phyloP scores from a whole-genome alignment of 176 grass and related monocot species.

The Musa acuminata region DNA sequence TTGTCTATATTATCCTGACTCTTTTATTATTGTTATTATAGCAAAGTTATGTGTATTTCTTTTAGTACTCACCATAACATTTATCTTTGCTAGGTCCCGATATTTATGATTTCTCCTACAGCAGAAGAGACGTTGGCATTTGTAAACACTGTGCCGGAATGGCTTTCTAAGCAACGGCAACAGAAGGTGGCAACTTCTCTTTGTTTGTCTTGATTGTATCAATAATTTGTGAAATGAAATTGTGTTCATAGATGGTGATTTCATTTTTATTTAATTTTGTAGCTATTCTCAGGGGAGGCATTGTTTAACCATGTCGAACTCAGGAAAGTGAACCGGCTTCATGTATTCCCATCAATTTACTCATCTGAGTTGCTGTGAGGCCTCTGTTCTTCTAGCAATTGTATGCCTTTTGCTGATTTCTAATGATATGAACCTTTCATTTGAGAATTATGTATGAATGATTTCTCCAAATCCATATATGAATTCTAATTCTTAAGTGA shows the following conservation, averaged over 20 bases:
- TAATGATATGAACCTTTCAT: constrained; percentile 7
- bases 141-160: constrained; percentile 77
- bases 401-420: constrained; percentile 9
- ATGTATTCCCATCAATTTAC: constrained; percentile 49
- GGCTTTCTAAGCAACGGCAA: constrained; percentile 82
- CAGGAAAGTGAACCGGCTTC: constrained; percentile 55
- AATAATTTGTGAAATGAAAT: neutral
- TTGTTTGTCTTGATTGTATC: neutral
- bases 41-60: neutral
- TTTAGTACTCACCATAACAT: constrained; percentile 3
- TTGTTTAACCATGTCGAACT: constrained; percentile 72
- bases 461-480: neutral
- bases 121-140: constrained; percentile 52
- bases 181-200: constrained; percentile 50
- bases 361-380: constrained; percentile 65
- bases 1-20: neutral
- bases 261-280: constrained; percentile 22
- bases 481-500: neutral
- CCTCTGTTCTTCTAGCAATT: constrained; percentile 1
- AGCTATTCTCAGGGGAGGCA: constrained; percentile 70
- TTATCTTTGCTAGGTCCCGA: constrained; percentile 47
- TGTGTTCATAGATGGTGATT: constrained; percentile 6
- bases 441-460: constrained; percentile 4
- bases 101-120: constrained; percentile 67
- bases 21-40: neutral